Base-by-base conservation (phyloP, 1,284 basidiomycete species). In the Ustilago sp. region DNA sequence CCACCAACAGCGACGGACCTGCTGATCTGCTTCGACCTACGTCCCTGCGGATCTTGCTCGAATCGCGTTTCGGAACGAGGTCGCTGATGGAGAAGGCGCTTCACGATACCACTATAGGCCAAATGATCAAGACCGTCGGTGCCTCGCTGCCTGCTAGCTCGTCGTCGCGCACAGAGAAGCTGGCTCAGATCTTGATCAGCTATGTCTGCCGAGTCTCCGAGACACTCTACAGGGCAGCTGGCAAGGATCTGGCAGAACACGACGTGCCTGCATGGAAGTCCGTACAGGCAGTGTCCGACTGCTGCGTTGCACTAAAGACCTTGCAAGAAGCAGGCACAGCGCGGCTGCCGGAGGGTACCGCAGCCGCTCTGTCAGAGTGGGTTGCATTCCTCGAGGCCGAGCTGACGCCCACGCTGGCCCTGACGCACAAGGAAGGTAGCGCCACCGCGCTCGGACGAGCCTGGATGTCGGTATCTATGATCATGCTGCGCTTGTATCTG, bases 401-500 rank as follows among this genome's bases (percentile, higher is more conserved):
- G 6, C 32, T 70, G 7, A 43, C 31, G 9, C 52, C 64, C 2
- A 60, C 55, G 9, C 28, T 58, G 32, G 43, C 36, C 15, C 15
- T 1, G 6, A 28, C 34, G 13, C 9, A 47, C 17, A 54, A 59
- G 36, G 43, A 36, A 3, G n/a, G 17, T 3, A 50, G 55, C 38
- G 32, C 50, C 2, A 58, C 55, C 12, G 8, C 57, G 31, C 61
- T 88, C 76, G 92, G 91, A 6, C 84, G 86, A 62, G 90, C 87
- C 53, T 97, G 92, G 91, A 87, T 95, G 48, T 89, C 88, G 0
- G 83, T 93, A 34, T 90, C 91, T 53, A 88, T 88, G 35, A 80
- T 90, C 59, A 86, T 93, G 35, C 83, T 94, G 17, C 88, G 90
- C 1, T 88, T 96, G n/a, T 93, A 93, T 83, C 89, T 98, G 54